Conservation (phyloP, 306 rosid species). For the Prunus dulcis region DNA sequence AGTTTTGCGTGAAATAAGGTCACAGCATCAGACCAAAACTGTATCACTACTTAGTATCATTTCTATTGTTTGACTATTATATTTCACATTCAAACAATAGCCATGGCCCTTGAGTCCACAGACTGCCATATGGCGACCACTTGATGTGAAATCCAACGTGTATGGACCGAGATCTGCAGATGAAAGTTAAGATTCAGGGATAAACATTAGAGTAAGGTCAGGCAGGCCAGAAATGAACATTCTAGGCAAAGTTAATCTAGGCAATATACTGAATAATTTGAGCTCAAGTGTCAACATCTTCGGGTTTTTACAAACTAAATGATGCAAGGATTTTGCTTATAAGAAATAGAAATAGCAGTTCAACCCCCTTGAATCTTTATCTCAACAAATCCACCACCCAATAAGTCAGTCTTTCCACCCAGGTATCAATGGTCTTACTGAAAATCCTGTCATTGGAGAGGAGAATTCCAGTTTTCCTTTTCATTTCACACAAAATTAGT, state of each 20-base stretch:
- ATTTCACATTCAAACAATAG: constrained; percentile 28
- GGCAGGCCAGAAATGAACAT: no score
- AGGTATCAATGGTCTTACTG: not conserved
- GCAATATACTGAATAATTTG: no score
- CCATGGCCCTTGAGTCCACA: constrained; percentile 87
- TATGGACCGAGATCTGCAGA: constrained; percentile 81
- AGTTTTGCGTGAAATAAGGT: not conserved
- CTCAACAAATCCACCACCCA: not conserved
- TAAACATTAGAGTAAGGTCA: not conserved
- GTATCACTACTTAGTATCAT: not conserved
- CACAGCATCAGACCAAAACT: not conserved
- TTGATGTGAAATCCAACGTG: constrained; percentile 68
- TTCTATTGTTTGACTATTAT: not conserved
- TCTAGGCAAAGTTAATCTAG: no score
- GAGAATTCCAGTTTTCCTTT: not conserved
- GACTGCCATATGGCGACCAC: constrained; percentile 71
- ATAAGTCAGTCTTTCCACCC: not conserved
- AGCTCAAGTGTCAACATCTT: no score
- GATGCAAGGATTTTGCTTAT: no score
- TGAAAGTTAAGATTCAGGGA: constrained; percentile 1
- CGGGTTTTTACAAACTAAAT: no score
- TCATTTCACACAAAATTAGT: not conserved
- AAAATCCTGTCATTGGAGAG: not conserved
- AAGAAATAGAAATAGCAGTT: no score
- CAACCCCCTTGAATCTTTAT: not conserved